These are phyloP conservation scores for Opeltia flavorubescens DNA, from an alignment of 495 filamentous ascomycete species.

Conservation along the genomic window DNA sequence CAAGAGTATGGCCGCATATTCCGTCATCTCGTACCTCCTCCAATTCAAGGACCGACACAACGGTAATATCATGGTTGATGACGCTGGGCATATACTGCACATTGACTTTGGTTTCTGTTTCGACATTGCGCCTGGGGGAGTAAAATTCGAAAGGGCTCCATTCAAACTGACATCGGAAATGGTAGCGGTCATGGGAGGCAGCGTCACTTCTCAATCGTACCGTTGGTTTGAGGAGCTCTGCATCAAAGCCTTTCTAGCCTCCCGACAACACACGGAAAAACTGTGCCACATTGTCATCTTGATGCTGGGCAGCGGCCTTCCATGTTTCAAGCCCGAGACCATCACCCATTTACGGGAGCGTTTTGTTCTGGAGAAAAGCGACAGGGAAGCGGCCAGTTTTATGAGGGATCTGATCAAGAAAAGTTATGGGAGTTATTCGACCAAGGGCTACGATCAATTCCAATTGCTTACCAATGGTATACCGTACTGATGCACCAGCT, in stretches of 20 bases:
- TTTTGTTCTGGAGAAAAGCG: slow-evolving; percentile 85
- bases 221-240: slow-evolving; percentile 93
- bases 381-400: slow-evolving; percentile 88
- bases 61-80: slow-evolving; percentile 98
- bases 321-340: slow-evolving; percentile 96
- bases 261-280: slow-evolving; percentile 73
- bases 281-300: slow-evolving; percentile 75
- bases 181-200: slow-evolving; percentile 94
- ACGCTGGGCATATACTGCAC: slow-evolving; percentile 92
- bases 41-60: slow-evolving; percentile 99
- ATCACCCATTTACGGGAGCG: slow-evolving; percentile 83
- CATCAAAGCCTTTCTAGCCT: slow-evolving; percentile 88
- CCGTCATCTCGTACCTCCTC: slow-evolving; percentile 88
- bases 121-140: slow-evolving; percentile 92
- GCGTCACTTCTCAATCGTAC: slow-evolving; percentile 70
- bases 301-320: slow-evolving; percentile 93
- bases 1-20: slow-evolving; percentile 99
- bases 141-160: slow-evolving; percentile 91
- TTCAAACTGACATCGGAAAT: slow-evolving; percentile 98
- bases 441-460: slow-evolving; percentile 91
- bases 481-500: slow-evolving; percentile 47
- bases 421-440: slow-evolving; percentile 77
- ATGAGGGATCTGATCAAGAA: slow-evolving; percentile 79
- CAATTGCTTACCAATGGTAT: slow-evolving; percentile 96
- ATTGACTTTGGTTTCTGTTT: slow-evolving; percentile 99